These are phyloP conservation scores for Solanum arcanum DNA, from an alignment of 257 asterid species.

Conservation along the genomic window DNA sequence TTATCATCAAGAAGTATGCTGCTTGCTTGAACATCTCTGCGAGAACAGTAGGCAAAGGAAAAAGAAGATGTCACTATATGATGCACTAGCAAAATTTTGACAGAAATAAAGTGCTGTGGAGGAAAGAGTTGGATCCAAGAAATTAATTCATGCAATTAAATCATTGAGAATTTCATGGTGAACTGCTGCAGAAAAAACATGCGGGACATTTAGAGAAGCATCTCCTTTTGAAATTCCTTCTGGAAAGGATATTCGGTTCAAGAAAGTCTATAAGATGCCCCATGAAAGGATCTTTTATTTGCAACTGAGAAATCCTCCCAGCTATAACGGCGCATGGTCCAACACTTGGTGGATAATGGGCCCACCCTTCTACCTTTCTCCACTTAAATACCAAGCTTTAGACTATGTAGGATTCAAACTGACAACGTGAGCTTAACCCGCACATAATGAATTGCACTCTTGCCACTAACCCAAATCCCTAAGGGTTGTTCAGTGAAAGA, in stretches of 20 bases:
- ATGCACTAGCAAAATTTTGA: background rate
- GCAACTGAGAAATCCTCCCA: background rate
- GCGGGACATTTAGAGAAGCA: background rate
- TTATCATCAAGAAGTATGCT: constrained; percentile 96
- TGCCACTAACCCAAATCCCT: background rate
- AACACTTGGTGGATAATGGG: background rate
- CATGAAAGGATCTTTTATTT: background rate
- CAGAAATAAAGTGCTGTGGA: background rate
- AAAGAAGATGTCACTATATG: background rate
- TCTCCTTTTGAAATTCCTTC: background rate
- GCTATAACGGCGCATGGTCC: background rate
- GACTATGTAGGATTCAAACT: background rate
- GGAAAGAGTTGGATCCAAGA: background rate
- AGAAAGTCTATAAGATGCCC: background rate
- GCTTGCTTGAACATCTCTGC: constrained; percentile 94
- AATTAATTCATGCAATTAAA: background rate
- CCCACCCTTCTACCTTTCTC: background rate
- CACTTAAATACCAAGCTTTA: background rate
- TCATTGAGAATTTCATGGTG: background rate
- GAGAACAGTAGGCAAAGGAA: background rate
- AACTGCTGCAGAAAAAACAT: background rate
- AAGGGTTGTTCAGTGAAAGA: background rate
- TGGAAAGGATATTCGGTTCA: background rate
- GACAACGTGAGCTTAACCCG: background rate
- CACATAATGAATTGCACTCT: background rate